These are phyloP conservation scores for Russula earlei DNA, from an alignment of 768 basidiomycete species.

Conservation along the genomic window DNA sequence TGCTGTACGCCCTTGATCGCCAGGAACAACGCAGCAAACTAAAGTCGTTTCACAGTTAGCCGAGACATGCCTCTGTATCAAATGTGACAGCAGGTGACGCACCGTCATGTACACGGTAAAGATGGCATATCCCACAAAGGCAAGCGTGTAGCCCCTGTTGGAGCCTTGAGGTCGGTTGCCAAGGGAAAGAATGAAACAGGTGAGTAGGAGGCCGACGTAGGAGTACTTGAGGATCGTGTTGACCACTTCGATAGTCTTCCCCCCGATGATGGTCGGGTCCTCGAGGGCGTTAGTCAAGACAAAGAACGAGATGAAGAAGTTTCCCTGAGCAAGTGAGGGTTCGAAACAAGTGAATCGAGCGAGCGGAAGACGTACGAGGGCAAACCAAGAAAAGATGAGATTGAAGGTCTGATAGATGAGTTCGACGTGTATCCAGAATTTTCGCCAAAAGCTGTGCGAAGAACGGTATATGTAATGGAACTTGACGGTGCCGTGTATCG, in stretches of 20 bases:
- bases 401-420: constrained; percentile 87
- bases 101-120: constrained; percentile 98
- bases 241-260: constrained; percentile 51
- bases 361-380: constrained; percentile 42
- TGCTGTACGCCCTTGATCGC: constrained; percentile 72
- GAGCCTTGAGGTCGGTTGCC: constrained; percentile 91
- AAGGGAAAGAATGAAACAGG: constrained; percentile 79
- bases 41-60: constrained; percentile 9
- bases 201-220: constrained; percentile 79
- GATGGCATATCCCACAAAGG: constrained; percentile 79
- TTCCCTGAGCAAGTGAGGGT: constrained; percentile 38
- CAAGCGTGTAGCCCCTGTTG: constrained; percentile 77
- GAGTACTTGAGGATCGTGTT: constrained; percentile 78
- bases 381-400: constrained; percentile 88
- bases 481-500: constrained; percentile 83
- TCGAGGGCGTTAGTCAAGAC: constrained; percentile 73
- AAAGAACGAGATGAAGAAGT: constrained; percentile 84
- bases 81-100: constrained; percentile 24
- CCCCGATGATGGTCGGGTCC: constrained; percentile 44
- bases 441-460: constrained; percentile 70
- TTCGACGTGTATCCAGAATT: constrained; percentile 93
- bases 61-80: background rate
- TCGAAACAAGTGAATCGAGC: background rate
- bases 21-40: constrained; percentile 73
- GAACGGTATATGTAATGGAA: constrained; percentile 95